Conservation (phyloP, 805 yeast species). For the Candida jianshihensis region DNA sequence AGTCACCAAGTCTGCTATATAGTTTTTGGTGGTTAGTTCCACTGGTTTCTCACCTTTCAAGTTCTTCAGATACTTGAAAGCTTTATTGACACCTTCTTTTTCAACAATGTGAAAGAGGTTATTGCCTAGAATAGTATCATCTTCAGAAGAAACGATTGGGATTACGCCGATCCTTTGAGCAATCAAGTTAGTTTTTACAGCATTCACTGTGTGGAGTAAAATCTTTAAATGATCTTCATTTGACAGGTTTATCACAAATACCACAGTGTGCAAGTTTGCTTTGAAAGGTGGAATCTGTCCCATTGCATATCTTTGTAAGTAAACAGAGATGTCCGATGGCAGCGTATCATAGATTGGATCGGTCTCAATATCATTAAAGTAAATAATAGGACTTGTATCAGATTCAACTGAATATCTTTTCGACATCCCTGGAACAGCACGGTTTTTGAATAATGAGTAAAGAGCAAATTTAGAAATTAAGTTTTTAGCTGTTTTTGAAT, state of each 20-base stretch:
- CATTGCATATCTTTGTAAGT: constrained; percentile 37
- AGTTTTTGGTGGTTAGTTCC: constrained; percentile 8
- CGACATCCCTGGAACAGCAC: constrained; percentile 6
- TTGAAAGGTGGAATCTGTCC: constrained; percentile 64
- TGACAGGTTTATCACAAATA: constrained; percentile 61
- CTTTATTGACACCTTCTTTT: constrained; percentile 10
- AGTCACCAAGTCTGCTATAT: constrained; percentile 14
- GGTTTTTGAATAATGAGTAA: constrained; percentile 14
- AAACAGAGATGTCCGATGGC: constrained; percentile 38
- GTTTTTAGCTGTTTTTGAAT: constrained; percentile 26
- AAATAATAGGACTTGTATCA: constrained; percentile 40
- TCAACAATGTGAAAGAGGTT: constrained; percentile 12
- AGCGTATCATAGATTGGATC: constrained; percentile 49
- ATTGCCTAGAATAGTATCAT: constrained; percentile 14
- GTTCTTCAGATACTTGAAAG: constrained; percentile 13
- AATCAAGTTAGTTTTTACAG: constrained; percentile 47
- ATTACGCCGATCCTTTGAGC: constrained; percentile 81
- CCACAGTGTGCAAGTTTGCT: constrained; percentile 69
- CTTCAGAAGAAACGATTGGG: constrained; percentile 39
- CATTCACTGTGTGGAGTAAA: constrained; percentile 40
- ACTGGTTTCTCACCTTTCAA: constrained; percentile 7
- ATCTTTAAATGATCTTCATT: constrained; percentile 44
- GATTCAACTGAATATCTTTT: constrained; percentile 23
- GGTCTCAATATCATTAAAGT: constrained; percentile 68
- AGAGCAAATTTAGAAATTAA: constrained; percentile 35